Base-by-base conservation (phyloP, 306 rosid species). In the Amphicarpaea edgeworthii region DNA sequence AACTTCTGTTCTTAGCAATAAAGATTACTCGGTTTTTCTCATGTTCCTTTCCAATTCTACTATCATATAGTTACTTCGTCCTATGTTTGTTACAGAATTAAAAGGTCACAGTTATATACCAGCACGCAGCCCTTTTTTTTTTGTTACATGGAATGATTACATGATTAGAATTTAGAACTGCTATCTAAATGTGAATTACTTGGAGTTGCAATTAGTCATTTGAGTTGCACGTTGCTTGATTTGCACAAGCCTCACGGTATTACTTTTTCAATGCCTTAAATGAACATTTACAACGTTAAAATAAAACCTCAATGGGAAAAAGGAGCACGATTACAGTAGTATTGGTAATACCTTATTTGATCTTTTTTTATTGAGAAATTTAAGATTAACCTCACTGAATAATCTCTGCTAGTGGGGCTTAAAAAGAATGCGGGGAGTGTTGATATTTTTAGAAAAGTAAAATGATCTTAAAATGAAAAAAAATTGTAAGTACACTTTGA, bases 121-220 rank as follows among this genome's bases (percentile, higher is more conserved):
- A 37, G 14, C 59, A 23, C 12, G 26, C n/a, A 32, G 10, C 28
- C 1, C 3, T 30, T 20, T 40, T 14, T 14, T 17, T 20, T 47
- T 38, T 72, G 14, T 47, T 26, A 61, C 45, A 60, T 40, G 53
- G 70, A 49, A 20, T 75, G 16, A 64, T 21, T 32, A 19, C 32
- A 19, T 19, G 62, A 61, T 32, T 11, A n/a, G n/a, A n/a, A n/a
- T n/a, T n/a, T n/a, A n/a, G n/a, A 17, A 14, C 38, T 32, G 51
- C 61, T 45, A 19, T 40, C 50, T 47, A 30, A 26, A 12, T n/a
- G n/a, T n/a, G n/a, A 19, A 32, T 5, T 4, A 51, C 12, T 5
- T 49, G 61, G 32, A 51, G 14, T 34, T 19, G 63, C 49, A 2
- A 19, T 30, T 30, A 3, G 37, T 30, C 37, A 30, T 30, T 30